Evolutionary conservation across 2,329 filamentous ascomycete species (phyloP).

Genomic region (Xylaria sp.): DNA sequence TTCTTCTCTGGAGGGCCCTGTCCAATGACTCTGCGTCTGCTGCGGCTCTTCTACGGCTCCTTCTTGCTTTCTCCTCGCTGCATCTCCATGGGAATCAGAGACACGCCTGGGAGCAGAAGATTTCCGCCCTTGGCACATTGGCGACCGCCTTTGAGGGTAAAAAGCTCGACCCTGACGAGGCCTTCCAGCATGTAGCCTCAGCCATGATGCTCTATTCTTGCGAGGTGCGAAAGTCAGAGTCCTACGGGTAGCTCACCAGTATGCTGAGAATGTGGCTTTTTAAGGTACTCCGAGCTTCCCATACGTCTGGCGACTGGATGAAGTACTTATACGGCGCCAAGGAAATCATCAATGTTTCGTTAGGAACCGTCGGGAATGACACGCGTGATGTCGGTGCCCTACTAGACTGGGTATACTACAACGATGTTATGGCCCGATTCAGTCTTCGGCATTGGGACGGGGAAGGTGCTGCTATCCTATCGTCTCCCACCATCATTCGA

Average conservation of each 20-base stretch:
- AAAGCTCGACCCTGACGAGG: constrained; percentile 18
- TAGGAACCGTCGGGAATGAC: constrained; percentile 6
- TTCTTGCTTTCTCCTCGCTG: constrained; percentile 29
- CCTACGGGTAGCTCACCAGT: not conserved
- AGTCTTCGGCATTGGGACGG: constrained; percentile 31
- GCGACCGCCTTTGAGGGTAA: not conserved
- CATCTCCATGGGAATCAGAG: constrained; percentile 22
- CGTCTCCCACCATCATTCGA: not conserved
- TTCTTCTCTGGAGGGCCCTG: constrained; percentile 27
- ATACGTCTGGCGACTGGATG: constrained; percentile 24
- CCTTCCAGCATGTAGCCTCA: constrained; percentile 31
- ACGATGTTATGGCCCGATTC: constrained; percentile 35
- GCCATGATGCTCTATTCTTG: constrained; percentile 33
- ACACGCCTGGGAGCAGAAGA: constrained; percentile 28
- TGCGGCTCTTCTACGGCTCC: constrained; percentile 20
- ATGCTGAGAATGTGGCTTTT: not conserved
- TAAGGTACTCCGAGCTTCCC: constrained; percentile 18
- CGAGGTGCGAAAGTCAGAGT: constrained; percentile 18
- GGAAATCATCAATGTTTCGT: constrained; percentile 21
- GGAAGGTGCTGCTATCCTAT: constrained; percentile 1
- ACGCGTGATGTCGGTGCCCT: constrained; percentile 21
- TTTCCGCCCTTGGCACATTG: constrained; percentile 15
- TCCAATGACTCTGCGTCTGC: constrained; percentile 8
- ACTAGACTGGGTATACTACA: constrained; percentile 36
- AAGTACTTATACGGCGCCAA: constrained; percentile 23